These are phyloP conservation scores for Monascus purpureus DNA, from an alignment of 495 filamentous ascomycete species.

Conservation along the genomic window DNA sequence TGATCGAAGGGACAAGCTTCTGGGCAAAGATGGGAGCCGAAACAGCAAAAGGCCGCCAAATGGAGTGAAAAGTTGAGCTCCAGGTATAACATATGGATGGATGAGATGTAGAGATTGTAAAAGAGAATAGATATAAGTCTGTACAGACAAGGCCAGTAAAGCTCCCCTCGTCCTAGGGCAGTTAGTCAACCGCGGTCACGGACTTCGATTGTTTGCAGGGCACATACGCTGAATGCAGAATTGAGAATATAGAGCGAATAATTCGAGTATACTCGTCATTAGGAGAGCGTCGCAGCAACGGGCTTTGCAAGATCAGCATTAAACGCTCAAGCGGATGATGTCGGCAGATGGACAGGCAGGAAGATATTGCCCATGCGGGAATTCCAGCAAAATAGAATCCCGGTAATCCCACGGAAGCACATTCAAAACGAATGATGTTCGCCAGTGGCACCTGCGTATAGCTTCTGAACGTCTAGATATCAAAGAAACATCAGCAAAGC, in stretches of 20 bases:
- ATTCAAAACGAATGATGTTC: conserved; percentile 24
- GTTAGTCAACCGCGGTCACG: conserved; percentile 6
- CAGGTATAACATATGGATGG: conserved; percentile 18
- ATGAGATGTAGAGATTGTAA: conserved; percentile 34
- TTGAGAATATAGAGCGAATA: conserved; percentile 15
- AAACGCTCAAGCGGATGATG: conserved; percentile 26
- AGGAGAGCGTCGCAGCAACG: conserved; percentile 10
- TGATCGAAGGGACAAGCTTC: conserved; percentile 16
- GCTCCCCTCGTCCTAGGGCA: conserved; percentile 18
- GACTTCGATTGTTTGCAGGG: background rate
- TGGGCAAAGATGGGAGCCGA: conserved; percentile 18
- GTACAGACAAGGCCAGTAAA: conserved; percentile 25
- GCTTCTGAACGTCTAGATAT: conserved; percentile 27
- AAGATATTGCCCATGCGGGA: conserved; percentile 28
- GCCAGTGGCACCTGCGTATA: conserved; percentile 28
- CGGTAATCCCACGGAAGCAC: conserved; percentile 15
- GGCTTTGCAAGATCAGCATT: conserved; percentile 15
- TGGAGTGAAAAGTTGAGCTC: conserved; percentile 18
- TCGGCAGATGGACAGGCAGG: conserved; percentile 24
- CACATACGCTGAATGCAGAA: conserved; percentile 23
- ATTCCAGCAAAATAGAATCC: conserved; percentile 33
- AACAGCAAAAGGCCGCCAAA: conserved; percentile 23
- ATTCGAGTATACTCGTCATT: conserved; percentile 13
- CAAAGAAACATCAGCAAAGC: background rate
- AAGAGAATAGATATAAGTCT: conserved; percentile 34